These are phyloP conservation scores for Pythium scleroteichum DNA, from an alignment of 352 stramenopile genomes.

Conservation along the genomic window DNA sequence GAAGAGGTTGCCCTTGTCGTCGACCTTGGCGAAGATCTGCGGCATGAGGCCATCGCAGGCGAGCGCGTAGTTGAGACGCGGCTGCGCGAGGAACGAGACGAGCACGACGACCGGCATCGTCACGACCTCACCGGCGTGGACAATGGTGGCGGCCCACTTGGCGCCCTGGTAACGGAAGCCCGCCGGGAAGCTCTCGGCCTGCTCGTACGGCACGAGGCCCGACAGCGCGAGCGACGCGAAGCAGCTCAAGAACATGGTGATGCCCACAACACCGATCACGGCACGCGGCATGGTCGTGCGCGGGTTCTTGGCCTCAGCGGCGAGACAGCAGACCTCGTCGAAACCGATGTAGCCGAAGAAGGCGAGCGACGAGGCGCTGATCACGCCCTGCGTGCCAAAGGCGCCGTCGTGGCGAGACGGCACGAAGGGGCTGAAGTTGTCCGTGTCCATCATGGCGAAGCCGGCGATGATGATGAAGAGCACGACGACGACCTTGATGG, in stretches of 20 bases:
- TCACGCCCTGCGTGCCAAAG: slow-evolving; percentile 57
- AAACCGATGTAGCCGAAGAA: slow-evolving; percentile 96
- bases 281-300: slow-evolving; percentile 72
- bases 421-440: slow-evolving; percentile 87
- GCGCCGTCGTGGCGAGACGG: slow-evolving; percentile 35
- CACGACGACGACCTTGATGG: slow-evolving; percentile 81
- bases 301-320: slow-evolving; percentile 74
- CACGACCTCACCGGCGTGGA: slow-evolving; percentile 57
- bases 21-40: slow-evolving; percentile 83
- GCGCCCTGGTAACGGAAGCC: slow-evolving; percentile 42
- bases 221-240: slow-evolving; percentile 84
- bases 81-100: slow-evolving; percentile 92
- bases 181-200: slow-evolving; percentile 30
- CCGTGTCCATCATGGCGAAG: slow-evolving; percentile 73
- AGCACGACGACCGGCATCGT: slow-evolving; percentile 95
- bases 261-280: slow-evolving; percentile 75
- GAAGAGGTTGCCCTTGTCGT: slow-evolving; percentile 80
- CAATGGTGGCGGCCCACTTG: slow-evolving; percentile 48
- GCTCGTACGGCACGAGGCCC: slow-evolving; percentile 50
- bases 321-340: slow-evolving; percentile 92
- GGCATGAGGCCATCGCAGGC: slow-evolving; percentile 92
- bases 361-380: slow-evolving; percentile 79
- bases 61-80: slow-evolving; percentile 92
- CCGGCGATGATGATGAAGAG: slow-evolving; percentile 91
- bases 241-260: slow-evolving; percentile 72